Conservation (phyloP, 345 rosid species). For the Schrenkiella parvula region DNA sequence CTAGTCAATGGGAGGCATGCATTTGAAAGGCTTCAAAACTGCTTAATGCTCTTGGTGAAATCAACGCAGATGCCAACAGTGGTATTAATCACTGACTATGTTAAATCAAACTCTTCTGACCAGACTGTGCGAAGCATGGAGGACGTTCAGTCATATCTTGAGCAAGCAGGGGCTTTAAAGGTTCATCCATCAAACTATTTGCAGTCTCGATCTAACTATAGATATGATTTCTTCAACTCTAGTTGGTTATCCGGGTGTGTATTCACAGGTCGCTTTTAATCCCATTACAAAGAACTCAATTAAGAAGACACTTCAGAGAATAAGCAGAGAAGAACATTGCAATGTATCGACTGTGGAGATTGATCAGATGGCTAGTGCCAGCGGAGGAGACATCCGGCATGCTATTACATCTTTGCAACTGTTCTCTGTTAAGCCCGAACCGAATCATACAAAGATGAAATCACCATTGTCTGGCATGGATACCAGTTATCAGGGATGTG, state of each 20-base stretch:
- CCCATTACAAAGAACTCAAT: slow-evolving; percentile 80
- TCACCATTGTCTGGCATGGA: slow-evolving; percentile 27
- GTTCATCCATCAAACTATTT: slow-evolving; percentile 44
- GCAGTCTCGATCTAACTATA: background rate
- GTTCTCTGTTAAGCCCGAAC: slow-evolving; percentile 51
- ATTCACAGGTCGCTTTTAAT: slow-evolving; percentile 72
- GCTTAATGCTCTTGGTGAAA: slow-evolving; percentile 68
- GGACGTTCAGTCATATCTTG: slow-evolving; percentile 64
- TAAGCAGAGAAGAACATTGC: slow-evolving; percentile 67
- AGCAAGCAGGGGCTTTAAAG: slow-evolving; percentile 82
- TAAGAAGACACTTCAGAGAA: slow-evolving; percentile 64
- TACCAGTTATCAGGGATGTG: slow-evolving; percentile 24
- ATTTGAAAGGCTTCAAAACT: slow-evolving; percentile 62
- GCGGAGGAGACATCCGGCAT: slow-evolving; percentile 96
- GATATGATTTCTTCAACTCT: slow-evolving; percentile 23
- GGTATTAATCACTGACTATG: slow-evolving; percentile 59
- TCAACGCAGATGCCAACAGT: slow-evolving; percentile 66
- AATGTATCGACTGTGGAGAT: slow-evolving; percentile 53
- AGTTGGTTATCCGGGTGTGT: slow-evolving; percentile 21
- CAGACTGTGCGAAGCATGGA: slow-evolving; percentile 46
- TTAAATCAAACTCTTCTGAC: slow-evolving; percentile 56
- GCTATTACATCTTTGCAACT: slow-evolving; percentile 88
- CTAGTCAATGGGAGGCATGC: slow-evolving; percentile 60
- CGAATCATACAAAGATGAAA: slow-evolving; percentile 20
- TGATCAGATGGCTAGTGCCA: slow-evolving; percentile 69